Evolutionary conservation across 768 basidiomycete genomes (phyloP).

Genomic region (Dentipellis fragilis): DNA sequence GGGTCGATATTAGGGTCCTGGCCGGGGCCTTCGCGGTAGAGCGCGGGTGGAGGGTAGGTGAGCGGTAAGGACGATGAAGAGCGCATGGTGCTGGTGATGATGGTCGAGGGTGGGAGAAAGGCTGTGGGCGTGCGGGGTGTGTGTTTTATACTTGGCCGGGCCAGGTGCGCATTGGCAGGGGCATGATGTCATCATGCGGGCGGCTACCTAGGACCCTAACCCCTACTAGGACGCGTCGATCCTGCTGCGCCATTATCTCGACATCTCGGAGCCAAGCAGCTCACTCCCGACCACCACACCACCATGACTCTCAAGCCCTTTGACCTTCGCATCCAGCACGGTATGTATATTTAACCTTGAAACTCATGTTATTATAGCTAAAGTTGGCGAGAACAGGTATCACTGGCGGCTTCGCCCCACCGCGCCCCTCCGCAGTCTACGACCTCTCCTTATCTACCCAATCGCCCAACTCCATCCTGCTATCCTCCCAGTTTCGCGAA

Average conservation of each 20-base stretch:
- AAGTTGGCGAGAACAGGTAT: slow-evolving; percentile 40
- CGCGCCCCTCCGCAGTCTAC: slow-evolving; percentile 47
- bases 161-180: background rate
- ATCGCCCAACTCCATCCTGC: slow-evolving; percentile 27
- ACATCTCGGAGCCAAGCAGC: background rate
- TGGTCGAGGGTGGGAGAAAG: background rate
- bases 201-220: background rate
- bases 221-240: no score
- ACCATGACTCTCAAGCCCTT: slow-evolving; percentile 44
- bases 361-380: background rate
- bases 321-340: slow-evolving; percentile 51
- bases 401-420: slow-evolving; percentile 64
- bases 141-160: background rate
- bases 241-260: background rate
- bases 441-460: slow-evolving; percentile 34
- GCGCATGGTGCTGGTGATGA: background rate
- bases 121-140: background rate
- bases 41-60: background rate
- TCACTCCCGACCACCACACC: slow-evolving; percentile 4
- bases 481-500: slow-evolving; percentile 38
- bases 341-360: slow-evolving; percentile 21
- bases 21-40: background rate
- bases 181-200: background rate
- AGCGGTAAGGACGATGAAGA: background rate
- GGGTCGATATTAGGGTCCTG: background rate